Evolutionary conservation across 2,329 filamentous ascomycete genomes (phyloP), one percentile per base, ranked within the genome.

Genomic region (Talaromyces sp.): DNA sequence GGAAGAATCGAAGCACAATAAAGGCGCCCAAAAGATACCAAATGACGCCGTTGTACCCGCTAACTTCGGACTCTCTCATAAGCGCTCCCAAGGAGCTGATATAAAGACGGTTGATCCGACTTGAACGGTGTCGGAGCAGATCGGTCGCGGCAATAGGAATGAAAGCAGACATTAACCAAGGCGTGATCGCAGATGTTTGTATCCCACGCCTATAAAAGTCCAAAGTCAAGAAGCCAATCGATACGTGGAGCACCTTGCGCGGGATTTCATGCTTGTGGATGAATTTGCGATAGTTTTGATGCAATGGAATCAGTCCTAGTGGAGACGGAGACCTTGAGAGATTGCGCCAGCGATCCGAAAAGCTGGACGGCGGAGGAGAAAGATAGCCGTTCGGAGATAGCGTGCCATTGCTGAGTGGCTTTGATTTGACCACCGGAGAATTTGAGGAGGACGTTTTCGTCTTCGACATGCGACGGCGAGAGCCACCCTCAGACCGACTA

Each of bases 231-330:
- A 97, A 97, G 58, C 94, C 94, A 71, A 99, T 99, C 54, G 92
- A 97, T 60, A 97, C 91, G 74, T 99, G 94, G 41, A 99, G 82
- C 46, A 87, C 80, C 76, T 99, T 99, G 68, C 94, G 88, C 10
- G 94, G 94, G 57, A 99, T 92, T 77, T 99, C 94, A 76, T 99
- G 93, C 69, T 91, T 92, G 82, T 99, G 94, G 64, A 96, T 90
- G 71, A 99, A 92, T 29, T 84, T 89, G 67, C 91, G 85, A 85
- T 94, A 99, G 72, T 94, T 89, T 62, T 90, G 83, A 75, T 99
- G 94, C 68, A 99, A 93, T 2, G 94, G 94, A 63, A 99, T 99
- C 54, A 97, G 82, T 9, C 94, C 94, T 4, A 97, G 83, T 10
- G 94, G 94, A 68, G 91, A 96, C 2, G 94, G 94, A 67, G 91